Evolutionary conservation across 371 early-diverging fungal species (phyloP).

Genomic region (Mortierella sp.): DNA sequence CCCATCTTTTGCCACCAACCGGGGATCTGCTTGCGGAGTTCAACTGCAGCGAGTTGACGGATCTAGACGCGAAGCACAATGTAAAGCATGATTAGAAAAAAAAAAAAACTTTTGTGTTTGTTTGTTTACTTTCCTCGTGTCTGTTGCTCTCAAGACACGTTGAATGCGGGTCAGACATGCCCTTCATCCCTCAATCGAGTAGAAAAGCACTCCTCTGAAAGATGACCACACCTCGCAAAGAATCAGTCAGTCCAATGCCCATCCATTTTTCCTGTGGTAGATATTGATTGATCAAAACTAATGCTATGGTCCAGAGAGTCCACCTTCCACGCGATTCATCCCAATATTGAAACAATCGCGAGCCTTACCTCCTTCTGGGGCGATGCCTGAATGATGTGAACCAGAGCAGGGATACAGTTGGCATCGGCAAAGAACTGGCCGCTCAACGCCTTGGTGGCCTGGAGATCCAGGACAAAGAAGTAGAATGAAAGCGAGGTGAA

Average conservation of each 20-base stretch:
- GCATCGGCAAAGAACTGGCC: slow-evolving; percentile 72
- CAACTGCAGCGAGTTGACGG: slow-evolving; percentile 90
- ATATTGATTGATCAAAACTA: too few species aligned
- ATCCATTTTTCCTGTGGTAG: too few species aligned
- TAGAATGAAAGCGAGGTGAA: not conserved
- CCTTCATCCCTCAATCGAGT: too few species aligned
- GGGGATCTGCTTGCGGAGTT: slow-evolving; percentile 82
- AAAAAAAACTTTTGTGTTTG: slow-evolving; percentile 56
- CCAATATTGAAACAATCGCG: too few species aligned
- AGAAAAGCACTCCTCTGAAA: slow-evolving; percentile 7
- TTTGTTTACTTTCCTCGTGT: slow-evolving; percentile 6
- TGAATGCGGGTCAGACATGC: too few species aligned
- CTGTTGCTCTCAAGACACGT: slow-evolving; percentile 5
- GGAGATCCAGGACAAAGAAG: not conserved
- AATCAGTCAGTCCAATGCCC: too few species aligned
- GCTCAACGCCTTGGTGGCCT: slow-evolving; percentile 77
- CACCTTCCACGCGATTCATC: too few species aligned
- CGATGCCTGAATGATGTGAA: slow-evolving; percentile 70
- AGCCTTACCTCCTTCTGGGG: slow-evolving; percentile 59
- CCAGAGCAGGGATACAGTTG: slow-evolving; percentile 79
- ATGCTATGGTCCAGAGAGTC: too few species aligned
- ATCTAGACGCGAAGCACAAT: slow-evolving; percentile 52
- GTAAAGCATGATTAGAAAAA: not conserved
- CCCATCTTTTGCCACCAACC: slow-evolving; percentile 81
- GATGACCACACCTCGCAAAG: not conserved